Base-by-base conservation (phyloP, 2,329 filamentous ascomycete genomes). In the Pyrenophora seminiperda region DNA sequence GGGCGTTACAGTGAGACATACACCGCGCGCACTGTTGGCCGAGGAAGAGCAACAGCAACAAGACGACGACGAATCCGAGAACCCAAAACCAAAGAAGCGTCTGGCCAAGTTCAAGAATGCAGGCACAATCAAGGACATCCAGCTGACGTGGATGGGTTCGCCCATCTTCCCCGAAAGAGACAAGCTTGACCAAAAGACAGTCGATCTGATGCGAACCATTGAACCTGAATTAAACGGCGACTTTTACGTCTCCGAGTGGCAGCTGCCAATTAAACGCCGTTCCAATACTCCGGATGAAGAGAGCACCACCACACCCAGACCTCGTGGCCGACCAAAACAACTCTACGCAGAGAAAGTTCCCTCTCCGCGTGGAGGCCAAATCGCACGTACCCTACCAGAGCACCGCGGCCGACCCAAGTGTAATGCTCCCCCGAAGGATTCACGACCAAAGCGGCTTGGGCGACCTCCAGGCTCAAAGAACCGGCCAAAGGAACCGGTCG, bases 121-220 rank as follows among this genome's bases (percentile, higher is more conserved):
- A 3, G 67, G 64, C 5, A 66, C 62, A 1, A 58, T 51, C 14
- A 68, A 65, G 37, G 71, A 74, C 37, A 66, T 74, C 9, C 67
- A 68, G 22, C 47, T 74, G 34, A 74, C 70, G 11, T 73, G 70
- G 71, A 63, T 72, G 61, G 71, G 71, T 1, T 61, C 59, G 6
- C 70, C 70, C 0, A 70, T 73, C 6, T 72, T 67, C 14, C 56
- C 68, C 0, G 61, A 64, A n/a, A 47, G 63, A n/a, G 44, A 61
- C 2, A 41, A 37, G 2, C 43, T 70, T 27, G 63, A 64, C 39
- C 43, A 54, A 15, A 59, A 65, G 24, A 72, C 67, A 2, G 38
- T 62, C 14, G 24, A 45, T 14, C 40, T 58, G n/a, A 47, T 55
- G 37, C 34, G 31, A 13, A 13, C 32, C 10, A 36, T 53, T 5